Evolutionary conservation across 176 grass and related monocot genomes (phyloP).

Genomic region (Triticum timopheevii): DNA sequence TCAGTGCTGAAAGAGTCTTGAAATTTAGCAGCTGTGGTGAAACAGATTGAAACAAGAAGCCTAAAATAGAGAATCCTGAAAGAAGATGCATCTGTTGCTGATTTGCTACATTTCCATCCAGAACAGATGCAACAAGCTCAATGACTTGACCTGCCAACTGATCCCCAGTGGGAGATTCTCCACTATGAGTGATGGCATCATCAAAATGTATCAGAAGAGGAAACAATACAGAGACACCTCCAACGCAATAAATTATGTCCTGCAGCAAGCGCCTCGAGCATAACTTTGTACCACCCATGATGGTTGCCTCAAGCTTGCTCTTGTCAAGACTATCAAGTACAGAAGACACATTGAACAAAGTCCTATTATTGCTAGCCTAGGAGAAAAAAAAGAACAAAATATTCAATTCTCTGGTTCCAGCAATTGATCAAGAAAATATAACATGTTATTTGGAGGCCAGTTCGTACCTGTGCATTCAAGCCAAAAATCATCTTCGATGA

Average conservation of each 20-base stretch:
- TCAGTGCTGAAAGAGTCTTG: constrained; percentile 76
- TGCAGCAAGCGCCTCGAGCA: constrained; percentile 80
- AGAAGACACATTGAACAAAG: constrained; percentile 88
- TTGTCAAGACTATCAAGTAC: constrained; percentile 73
- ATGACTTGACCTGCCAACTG: constrained; percentile 79
- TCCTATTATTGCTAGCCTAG: constrained; percentile 76
- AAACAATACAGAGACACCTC: constrained; percentile 95
- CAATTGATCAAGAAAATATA: constrained; percentile 22
- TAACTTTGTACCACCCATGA: constrained; percentile 85
- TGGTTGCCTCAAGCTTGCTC: constrained; percentile 72
- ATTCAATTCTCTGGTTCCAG: constrained; percentile 27
- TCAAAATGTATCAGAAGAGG: constrained; percentile 91
- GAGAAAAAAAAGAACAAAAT: constrained; percentile 34
- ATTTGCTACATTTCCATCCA: constrained; percentile 93
- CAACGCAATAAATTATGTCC: constrained; percentile 99
- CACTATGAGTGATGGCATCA: constrained; percentile 52
- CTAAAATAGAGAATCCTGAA: constrained; percentile 94
- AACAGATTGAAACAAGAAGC: constrained; percentile 89
- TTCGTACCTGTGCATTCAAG: constrained; percentile 83
- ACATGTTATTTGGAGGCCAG: constrained; percentile 16
- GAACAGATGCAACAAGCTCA: constrained; percentile 94
- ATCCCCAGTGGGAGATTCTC: constrained; percentile 41
- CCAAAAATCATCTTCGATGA: constrained; percentile 98
- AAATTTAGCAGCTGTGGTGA: constrained; percentile 70
- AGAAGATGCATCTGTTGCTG: constrained; percentile 99